Conservation (phyloP, 2,329 filamentous ascomycete species). For the Sporothrix schenckii region DNA sequence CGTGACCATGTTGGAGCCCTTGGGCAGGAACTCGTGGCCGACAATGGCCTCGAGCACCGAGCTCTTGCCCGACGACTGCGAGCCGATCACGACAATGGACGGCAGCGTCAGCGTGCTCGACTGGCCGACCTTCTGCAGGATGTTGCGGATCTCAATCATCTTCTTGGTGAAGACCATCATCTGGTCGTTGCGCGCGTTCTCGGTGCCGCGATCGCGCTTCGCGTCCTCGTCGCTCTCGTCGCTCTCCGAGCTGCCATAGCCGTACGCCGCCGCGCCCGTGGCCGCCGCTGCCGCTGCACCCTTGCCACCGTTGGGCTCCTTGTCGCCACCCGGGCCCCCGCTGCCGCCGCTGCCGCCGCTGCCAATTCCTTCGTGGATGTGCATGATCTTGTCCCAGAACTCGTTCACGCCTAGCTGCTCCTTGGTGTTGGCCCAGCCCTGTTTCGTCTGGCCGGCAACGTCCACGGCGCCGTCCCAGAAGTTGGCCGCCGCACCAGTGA, state of each 20-base stretch:
- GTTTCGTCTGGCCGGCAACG: conserved; percentile 76
- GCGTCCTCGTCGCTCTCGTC: conserved; percentile 46
- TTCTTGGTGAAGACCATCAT: conserved; percentile 99
- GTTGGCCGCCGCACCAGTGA: conserved; percentile 67
- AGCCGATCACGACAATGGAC: conserved; percentile 98
- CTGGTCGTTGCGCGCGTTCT: conserved; percentile 84
- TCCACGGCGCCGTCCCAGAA: conserved; percentile 73
- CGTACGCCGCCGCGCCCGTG: conserved; percentile 77
- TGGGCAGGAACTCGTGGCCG: conserved; percentile 95
- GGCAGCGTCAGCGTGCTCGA: conserved; percentile 85
- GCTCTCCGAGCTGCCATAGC: conserved; percentile 68
- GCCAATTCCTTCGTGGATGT: conserved; percentile 62
- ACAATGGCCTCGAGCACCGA: conserved; percentile 97
- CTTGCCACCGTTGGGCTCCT: conserved; percentile 64
- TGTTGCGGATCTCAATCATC: conserved; percentile 97
- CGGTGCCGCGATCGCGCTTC: conserved; percentile 49
- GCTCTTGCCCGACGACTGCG: conserved; percentile 96
- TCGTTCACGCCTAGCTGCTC: conserved; percentile 70
- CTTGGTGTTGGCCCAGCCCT: conserved; percentile 82
- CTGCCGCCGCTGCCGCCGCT: conserved; percentile 53
- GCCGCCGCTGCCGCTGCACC: conserved; percentile 60
- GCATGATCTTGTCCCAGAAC: conserved; percentile 77
- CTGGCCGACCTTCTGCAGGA: conserved; percentile 89
- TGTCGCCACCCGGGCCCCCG: conserved; percentile 51
- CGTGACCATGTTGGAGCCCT: conserved; percentile 99